phyloP scores from a whole-genome alignment of 495 filamentous ascomycete genomes.

The Achaetomiella virescens region DNA sequence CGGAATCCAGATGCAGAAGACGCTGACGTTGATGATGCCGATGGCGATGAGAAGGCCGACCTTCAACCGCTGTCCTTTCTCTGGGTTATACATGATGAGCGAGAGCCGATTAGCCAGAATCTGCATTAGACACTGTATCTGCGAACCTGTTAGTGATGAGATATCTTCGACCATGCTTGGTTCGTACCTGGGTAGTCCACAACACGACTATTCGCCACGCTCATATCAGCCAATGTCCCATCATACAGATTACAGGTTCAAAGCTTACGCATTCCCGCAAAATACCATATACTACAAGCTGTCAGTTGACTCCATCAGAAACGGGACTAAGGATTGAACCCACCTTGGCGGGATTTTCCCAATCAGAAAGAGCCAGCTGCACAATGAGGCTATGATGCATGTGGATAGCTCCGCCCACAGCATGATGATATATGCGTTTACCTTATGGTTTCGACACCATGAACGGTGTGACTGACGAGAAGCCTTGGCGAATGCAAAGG shows the following conservation, averaged over 20 bases:
- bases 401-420: constrained; percentile 24
- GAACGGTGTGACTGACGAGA: constrained; percentile 22
- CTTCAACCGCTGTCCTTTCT: constrained; percentile 26
- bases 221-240: background rate
- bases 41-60: constrained; percentile 34
- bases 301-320: background rate
- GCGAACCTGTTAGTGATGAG: background rate
- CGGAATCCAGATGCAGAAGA: constrained; percentile 48
- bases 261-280: constrained; percentile 19
- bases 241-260: background rate
- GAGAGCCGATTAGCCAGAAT: constrained; percentile 46
- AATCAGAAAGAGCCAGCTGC: constrained; percentile 25
- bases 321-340: background rate
- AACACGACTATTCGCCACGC: constrained; percentile 13
- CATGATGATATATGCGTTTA: constrained; percentile 28
- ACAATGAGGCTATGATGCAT: constrained; percentile 14
- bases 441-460: constrained; percentile 10
- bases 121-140: constrained; percentile 42
- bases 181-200: constrained; percentile 27
- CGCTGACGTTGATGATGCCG: constrained; percentile 41
- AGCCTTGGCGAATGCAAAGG: constrained; percentile 20
- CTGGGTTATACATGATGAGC: constrained; percentile 35
- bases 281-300: constrained; percentile 19
- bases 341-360: constrained; percentile 21
- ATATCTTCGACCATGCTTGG: too few relatives aligned